Evolutionary conservation across 2,329 filamentous ascomycete species (phyloP), one percentile per base, ranked within the genome.

Genomic region (Fusarium redolens): DNA sequence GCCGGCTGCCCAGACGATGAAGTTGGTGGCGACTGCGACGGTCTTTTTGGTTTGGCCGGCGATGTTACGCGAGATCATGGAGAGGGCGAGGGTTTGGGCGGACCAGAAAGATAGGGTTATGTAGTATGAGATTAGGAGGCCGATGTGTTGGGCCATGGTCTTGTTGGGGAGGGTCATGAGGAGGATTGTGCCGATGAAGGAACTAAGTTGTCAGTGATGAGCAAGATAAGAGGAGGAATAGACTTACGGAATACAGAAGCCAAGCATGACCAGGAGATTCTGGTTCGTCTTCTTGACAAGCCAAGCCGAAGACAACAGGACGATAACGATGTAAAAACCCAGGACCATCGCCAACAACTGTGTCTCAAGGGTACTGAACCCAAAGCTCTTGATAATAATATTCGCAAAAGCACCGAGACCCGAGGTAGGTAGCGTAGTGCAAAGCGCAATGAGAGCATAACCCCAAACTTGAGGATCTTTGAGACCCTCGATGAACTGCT

Each of bases 81-180:
- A 91, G 74, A 94, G 86, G 12, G 87, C 85, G 17, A 93, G 83
- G 4, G 90, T 92, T 76, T 92, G 89, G 0, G 91, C 92, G 0
- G 92, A 91, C 92, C 92, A 94, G 86, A 95, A 95, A 9, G 91
- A 93, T 22, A 94, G 86, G 0, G 90, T 91, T 69, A 94, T 91
- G 82, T 94, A 95, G 85, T 94, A 95, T 77, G 86, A 88, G 76
- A 94, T 88, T 18, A 94, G 83, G 1, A 95, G 85, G 10, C 92
- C 92, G 33, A 91, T 86, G 15, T 71, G 64, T n/a, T 45, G 22
- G 4, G 38, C 30, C 9, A 14, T 43, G 8, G 37, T 48, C 22
- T 56, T 40, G 15, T 47, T 51, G 15, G 55, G 54, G 8, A 43
- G 37, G 2, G 45, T 63, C 87, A 94, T 92, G 61, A 94, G 87